Evolutionary conservation across 2,329 filamentous ascomycete species (phyloP), one percentile per base, ranked within the genome.

Genomic region (Xylariales sp.): DNA sequence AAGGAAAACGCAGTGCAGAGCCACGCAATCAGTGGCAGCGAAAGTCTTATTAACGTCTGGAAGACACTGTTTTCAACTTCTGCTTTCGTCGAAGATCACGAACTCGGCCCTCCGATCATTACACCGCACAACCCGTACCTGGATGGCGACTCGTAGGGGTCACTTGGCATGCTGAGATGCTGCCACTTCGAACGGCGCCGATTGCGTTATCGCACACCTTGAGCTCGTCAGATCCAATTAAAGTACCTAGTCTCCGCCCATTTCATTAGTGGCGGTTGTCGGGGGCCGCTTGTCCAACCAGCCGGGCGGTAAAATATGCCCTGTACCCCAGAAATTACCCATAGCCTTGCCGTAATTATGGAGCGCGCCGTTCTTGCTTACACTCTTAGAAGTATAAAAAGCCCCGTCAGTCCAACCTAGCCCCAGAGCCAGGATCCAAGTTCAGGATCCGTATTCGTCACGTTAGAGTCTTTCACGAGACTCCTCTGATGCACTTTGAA

Each of bases 171-270:
- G n/a, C n/a, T n/a, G n/a, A n/a, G 24, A 27, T 27, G 24, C 24
- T 27, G 8, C 24, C 24, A 27, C n/a, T 27, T 31, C 19, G 16
- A 29, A 40, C 38, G 38, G 38, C 38, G 38, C 29, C 38, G 38
- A 40, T 40, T 40, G 38, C 38, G 38, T 40, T 40, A 40, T 40
- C 29, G 28, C 38, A 19, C 28, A 24, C 19, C 38, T 32, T 24
- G 29, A 40, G 38, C 38, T 40, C 38, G 38, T 33, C 28, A 40
- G 22, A 40, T 21, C 38, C 38, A 40, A 40, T 40, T 9, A 32
- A 18, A 24, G 11, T 7, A 28, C 38, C 29, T 25, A 12, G 11
- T 15, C 12, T 18, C 29, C 19, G 18, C 38, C 38, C 19, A 11
- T 21, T 21, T 21, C 18, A 24, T 33, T 29, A 29, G 28, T 14